Percentiles rank a stretch among this genome's conserved stretches.
Conservation (phyloP, 805 yeast species). For the Candida golubevii region DNA sequence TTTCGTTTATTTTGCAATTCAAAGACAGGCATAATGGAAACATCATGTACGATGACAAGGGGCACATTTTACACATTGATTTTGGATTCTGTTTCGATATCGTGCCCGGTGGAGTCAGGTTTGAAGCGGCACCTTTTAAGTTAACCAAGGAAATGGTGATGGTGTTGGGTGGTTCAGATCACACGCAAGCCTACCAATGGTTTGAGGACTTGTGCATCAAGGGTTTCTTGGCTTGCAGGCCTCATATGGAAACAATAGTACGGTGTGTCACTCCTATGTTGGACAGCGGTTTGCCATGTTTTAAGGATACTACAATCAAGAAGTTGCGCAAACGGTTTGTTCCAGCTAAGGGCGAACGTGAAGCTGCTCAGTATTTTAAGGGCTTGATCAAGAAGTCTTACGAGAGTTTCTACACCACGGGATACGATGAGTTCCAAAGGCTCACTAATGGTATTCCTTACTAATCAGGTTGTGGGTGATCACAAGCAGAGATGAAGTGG, state of each 20-base stretch:
- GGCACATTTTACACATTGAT: conserved; percentile 93
- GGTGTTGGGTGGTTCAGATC: conserved; percentile 88
- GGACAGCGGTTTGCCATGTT: conserved; percentile 93
- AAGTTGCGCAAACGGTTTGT: conserved; percentile 76
- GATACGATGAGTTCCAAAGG: conserved; percentile 96
- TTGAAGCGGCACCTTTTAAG: conserved; percentile 97
- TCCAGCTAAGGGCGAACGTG: conserved; percentile 73
- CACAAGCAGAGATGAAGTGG: too few species aligned
- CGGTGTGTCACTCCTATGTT: conserved; percentile 89
- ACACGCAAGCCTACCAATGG: conserved; percentile 86
- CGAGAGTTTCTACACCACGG: conserved; percentile 87
- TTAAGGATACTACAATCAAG: conserved; percentile 82
- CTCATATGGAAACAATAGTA: conserved; percentile 79
- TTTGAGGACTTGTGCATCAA: conserved; percentile 94
- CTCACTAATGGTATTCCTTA: conserved; percentile 97
- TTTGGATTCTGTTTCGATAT: conserved; percentile 98
- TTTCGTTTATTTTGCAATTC: conserved; percentile 85
- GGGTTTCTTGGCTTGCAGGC: conserved; percentile 84
- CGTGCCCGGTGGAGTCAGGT: conserved; percentile 97
- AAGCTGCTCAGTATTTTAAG: conserved; percentile 76
- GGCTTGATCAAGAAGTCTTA: conserved; percentile 72
- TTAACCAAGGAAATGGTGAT: conserved; percentile 93
- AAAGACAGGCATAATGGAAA: conserved; percentile 99
- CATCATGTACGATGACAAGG: conserved; percentile 92
- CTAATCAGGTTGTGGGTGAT: conserved; percentile 21